Evolutionary conservation across 257 asterid species (phyloP).

Genomic region (Rehmannia glutinosa): DNA sequence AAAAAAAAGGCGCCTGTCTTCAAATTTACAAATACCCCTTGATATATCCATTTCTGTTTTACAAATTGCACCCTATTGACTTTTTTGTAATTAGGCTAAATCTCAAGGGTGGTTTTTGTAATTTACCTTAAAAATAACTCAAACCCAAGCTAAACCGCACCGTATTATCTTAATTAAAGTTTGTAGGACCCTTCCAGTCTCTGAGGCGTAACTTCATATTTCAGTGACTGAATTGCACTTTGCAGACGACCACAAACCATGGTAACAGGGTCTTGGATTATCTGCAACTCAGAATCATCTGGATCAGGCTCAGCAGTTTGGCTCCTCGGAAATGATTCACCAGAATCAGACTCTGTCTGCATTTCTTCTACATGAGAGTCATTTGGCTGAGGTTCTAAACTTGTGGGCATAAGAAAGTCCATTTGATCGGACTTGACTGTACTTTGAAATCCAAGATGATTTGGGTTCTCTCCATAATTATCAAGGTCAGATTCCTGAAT

Average conservation of each 20-base stretch:
- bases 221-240: conserved; percentile 57
- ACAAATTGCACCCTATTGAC: too few species aligned
- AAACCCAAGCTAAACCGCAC: conserved; percentile 20
- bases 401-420: neutral
- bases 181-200: conserved; percentile 38
- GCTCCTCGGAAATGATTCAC: conserved; percentile 17
- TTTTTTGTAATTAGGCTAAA: too few species aligned
- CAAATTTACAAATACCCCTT: too few species aligned
- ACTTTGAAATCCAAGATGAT: neutral
- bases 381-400: conserved; percentile 18
- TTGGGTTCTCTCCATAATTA: conserved; percentile 22
- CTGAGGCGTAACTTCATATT: conserved; percentile 52
- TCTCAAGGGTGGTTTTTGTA: too few species aligned
- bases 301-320: conserved; percentile 41
- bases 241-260: conserved; percentile 57
- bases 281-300: conserved; percentile 62
- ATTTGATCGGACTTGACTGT: conserved; percentile 7
- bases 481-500: conserved; percentile 34
- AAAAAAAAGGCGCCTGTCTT: too few species aligned
- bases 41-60: too few species aligned
- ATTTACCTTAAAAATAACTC: neutral
- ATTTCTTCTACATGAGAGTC: conserved; percentile 22
- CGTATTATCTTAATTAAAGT: conserved; percentile 59
- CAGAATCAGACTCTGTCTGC: conserved; percentile 31
- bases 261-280: conserved; percentile 83